A percentile compares a stretch with the other conserved stretches of the same genome.
Conservation (phyloP, 495 filamentous ascomycete genomes). For the Penicillium crystallinum region DNA sequence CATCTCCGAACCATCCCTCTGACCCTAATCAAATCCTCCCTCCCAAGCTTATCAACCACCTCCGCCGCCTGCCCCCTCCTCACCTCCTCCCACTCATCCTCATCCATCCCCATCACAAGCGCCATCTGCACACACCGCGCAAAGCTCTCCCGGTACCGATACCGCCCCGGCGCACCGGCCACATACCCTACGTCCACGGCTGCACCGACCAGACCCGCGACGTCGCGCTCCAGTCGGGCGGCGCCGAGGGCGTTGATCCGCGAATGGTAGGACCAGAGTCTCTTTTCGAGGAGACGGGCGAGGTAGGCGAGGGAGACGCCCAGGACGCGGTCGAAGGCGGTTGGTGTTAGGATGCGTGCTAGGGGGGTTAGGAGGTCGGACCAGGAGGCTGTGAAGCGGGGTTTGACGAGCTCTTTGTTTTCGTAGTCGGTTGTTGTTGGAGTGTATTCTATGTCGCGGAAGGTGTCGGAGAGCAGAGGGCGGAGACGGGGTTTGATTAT, state of each 20-base stretch:
- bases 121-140: conserved; percentile 75
- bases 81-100: conserved; percentile 91
- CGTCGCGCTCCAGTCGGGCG: conserved; percentile 81
- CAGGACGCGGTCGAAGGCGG: conserved; percentile 65
- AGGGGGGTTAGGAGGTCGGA: conserved; percentile 76
- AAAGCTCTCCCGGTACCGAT: conserved; percentile 77
- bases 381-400: conserved; percentile 77
- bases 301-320: conserved; percentile 69
- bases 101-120: conserved; percentile 92
- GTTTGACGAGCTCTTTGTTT: conserved; percentile 55
- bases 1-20: conserved; percentile 51
- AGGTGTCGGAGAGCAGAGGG: conserved; percentile 79
- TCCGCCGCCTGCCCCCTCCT: conserved; percentile 36
- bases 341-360: conserved; percentile 73
- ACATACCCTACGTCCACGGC: conserved; percentile 62
- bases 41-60: conserved; percentile 47
- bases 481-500: conserved; percentile 82
- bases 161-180: conserved; percentile 40
- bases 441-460: conserved; percentile 84
- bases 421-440: conserved; percentile 42
- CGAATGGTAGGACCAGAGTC: conserved; percentile 79
- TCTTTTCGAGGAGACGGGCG: conserved; percentile 75
- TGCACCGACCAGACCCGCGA: conserved; percentile 69
- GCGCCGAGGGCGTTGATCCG: conserved; percentile 79
- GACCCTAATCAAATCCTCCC: conserved; percentile 58